Evolutionary conservation across 2,329 filamentous ascomycete genomes (phyloP), one percentile per base, ranked within the genome.

Genomic region (Thelonectria rubi): DNA sequence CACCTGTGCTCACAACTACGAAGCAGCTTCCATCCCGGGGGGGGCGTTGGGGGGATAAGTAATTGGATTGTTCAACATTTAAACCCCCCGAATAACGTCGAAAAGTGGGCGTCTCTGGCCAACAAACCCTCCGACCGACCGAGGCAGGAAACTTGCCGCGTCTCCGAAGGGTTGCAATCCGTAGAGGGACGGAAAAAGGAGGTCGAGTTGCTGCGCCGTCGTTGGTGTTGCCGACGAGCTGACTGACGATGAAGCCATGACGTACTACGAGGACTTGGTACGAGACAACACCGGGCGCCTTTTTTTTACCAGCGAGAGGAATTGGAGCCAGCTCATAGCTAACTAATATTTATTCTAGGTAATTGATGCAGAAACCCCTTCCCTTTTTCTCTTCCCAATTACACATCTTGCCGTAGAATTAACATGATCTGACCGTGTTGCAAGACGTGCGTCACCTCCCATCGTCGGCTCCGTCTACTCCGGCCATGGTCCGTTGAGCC

Each of bases 1-100:
- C n/a, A 11, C 42, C 70, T 75, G 74, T 77, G 74, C 73, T 76
- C 73, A 76, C 65, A 72, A 71, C 67, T 77, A 76, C 75, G 74
- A 74, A 75, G 75, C 74, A 77, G 75, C 72, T 73, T 67, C 70
- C 67, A 73, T 76, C 74, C 74, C 69, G 74, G 67, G 50, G 21
- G 57, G 46, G 46, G 21, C 18, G 3, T 21, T 17, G 42, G 14
- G 3, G 15, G 46, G 20, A 26, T 45, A 39, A n/a, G n/a, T n/a
- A n/a, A n/a, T n/a, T n/a, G n/a, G n/a, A n/a, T n/a, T 7, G 9
- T 37, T 6, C 10, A 24, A 37, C 24, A 30, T 30, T 34, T 49
- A 20, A 49, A 42, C 18, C 21, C 15, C 20, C 46, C 34, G 34
- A 47, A 49, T n/a, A n/a, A 34, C 7, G 15, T 20, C 14, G 3